phyloP scores from a whole-genome alignment of 140 eudicot genomes.

The Anethum foeniculum region DNA sequence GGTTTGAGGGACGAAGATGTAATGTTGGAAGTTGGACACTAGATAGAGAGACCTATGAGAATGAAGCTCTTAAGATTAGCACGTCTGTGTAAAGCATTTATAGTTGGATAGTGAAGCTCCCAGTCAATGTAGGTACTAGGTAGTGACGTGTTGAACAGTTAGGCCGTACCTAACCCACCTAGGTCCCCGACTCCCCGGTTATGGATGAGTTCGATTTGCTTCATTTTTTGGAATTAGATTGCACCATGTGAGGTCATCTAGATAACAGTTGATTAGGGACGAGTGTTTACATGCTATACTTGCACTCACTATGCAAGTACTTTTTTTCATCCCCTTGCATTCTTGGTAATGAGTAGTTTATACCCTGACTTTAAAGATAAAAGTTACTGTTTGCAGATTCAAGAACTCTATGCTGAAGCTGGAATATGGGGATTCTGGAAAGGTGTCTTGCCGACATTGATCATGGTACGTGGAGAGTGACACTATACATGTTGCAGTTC shows the following conservation, averaged over 20 bases:
- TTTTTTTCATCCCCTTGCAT: background rate
- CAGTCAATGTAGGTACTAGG: background rate
- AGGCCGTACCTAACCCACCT: background rate
- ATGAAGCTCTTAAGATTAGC: too few species aligned
- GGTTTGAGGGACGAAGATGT: background rate
- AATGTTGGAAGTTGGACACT: background rate
- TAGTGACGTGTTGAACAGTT: background rate
- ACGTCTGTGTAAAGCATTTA: too few species aligned
- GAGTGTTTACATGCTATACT: background rate
- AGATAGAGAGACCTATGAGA: background rate
- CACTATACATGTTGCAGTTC: slow-evolving; percentile 16
- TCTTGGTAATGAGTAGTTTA: background rate
- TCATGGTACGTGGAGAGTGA: slow-evolving; percentile 64
- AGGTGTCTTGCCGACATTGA: slow-evolving; percentile 88
- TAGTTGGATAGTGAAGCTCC: background rate
- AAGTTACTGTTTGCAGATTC: slow-evolving; percentile 43
- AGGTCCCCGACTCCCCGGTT: background rate
- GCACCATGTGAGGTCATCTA: background rate
- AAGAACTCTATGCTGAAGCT: slow-evolving; percentile 83
- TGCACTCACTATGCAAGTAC: background rate
- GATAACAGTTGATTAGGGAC: background rate
- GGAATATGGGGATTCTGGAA: slow-evolving; percentile 96
- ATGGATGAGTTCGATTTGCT: background rate
- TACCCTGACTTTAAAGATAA: background rate
- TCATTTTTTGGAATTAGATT: background rate